phyloP scores from a whole-genome alignment of 2,329 filamentous ascomycete species.

The Thermomyces lanuginosus region DNA sequence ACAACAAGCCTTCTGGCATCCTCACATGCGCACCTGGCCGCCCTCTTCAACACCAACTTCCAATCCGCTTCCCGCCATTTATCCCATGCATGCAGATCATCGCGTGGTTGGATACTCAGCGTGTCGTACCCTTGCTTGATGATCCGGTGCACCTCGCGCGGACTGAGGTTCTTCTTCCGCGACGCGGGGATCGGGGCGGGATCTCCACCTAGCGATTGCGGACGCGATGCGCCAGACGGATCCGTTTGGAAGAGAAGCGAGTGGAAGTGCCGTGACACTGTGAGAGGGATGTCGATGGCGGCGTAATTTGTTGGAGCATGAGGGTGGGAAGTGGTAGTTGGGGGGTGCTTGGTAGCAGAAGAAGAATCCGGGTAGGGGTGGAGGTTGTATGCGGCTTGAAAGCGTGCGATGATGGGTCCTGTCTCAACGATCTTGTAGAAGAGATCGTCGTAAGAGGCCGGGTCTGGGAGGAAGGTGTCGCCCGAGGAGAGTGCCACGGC shows the following conservation, averaged over 20 bases:
- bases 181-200: slow-evolving; percentile 15
- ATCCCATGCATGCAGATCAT: slow-evolving; percentile 74
- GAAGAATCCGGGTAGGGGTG: slow-evolving; percentile 8
- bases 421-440: slow-evolving; percentile 98
- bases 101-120: slow-evolving; percentile 73
- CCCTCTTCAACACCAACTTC: slow-evolving; percentile 69
- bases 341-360: slow-evolving; percentile 12
- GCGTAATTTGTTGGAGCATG: slow-evolving; percentile 30
- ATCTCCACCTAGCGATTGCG: too few relatives aligned
- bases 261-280: slow-evolving; percentile 68
- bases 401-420: slow-evolving; percentile 64
- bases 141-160: slow-evolving; percentile 67
- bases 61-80: slow-evolving; percentile 75
- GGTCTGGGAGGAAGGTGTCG: slow-evolving; percentile 77
- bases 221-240: slow-evolving; percentile 19
- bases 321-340: slow-evolving; percentile 8
- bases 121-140: slow-evolving; percentile 97
- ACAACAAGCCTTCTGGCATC: slow-evolving; percentile 41
- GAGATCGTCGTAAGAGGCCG: slow-evolving; percentile 80
- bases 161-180: slow-evolving; percentile 54
- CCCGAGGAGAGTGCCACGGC: slow-evolving; percentile 72
- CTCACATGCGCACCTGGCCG: slow-evolving; percentile 61
- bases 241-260: slow-evolving; percentile 48
- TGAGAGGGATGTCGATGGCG: slow-evolving; percentile 71
- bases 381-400: slow-evolving; percentile 57